Conservation (phyloP, 305 asterid species). For the Striga hermonthica region DNA sequence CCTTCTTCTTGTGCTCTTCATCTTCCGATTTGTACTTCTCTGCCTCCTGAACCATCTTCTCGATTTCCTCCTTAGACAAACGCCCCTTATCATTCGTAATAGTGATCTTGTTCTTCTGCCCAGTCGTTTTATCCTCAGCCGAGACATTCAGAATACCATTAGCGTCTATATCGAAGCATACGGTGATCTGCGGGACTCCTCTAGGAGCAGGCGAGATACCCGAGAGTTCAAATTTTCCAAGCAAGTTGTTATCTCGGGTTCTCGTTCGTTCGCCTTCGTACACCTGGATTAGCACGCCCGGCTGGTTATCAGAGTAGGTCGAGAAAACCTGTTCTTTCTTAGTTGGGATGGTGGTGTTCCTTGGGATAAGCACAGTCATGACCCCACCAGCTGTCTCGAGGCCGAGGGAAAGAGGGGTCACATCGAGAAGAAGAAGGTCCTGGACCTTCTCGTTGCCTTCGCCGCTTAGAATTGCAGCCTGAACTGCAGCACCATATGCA, state of each 20-base stretch:
- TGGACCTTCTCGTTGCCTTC: constrained; percentile 84
- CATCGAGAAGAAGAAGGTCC: constrained; percentile 69
- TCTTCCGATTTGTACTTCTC: constrained; percentile 82
- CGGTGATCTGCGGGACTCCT: constrained; percentile 81
- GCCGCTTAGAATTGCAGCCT: constrained; percentile 76
- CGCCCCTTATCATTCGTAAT: constrained; percentile 83
- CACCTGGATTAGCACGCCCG: constrained; percentile 77
- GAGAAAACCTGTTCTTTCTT: constrained; percentile 82
- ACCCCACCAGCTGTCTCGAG: constrained; percentile 84
- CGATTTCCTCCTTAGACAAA: constrained; percentile 72
- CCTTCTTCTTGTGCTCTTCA: constrained; percentile 85
- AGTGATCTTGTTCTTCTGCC: constrained; percentile 87
- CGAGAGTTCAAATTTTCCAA: constrained; percentile 74
- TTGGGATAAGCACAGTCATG: constrained; percentile 69
- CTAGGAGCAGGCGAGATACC: constrained; percentile 85
- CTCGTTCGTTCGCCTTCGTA: constrained; percentile 79
- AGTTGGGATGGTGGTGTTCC: constrained; percentile 81
- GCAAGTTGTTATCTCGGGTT: constrained; percentile 71
- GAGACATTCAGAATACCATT: constrained; percentile 76
- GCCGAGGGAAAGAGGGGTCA: constrained; percentile 79
- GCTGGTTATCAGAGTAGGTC: constrained; percentile 76
- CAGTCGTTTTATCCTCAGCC: constrained; percentile 86
- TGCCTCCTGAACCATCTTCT: constrained; percentile 82
- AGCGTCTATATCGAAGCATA: constrained; percentile 80
- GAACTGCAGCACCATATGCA: constrained; percentile 89